These are phyloP conservation scores for Elsinoe batatas DNA, from an alignment of 2,329 filamentous ascomycete species.

Conservation along the genomic window DNA sequence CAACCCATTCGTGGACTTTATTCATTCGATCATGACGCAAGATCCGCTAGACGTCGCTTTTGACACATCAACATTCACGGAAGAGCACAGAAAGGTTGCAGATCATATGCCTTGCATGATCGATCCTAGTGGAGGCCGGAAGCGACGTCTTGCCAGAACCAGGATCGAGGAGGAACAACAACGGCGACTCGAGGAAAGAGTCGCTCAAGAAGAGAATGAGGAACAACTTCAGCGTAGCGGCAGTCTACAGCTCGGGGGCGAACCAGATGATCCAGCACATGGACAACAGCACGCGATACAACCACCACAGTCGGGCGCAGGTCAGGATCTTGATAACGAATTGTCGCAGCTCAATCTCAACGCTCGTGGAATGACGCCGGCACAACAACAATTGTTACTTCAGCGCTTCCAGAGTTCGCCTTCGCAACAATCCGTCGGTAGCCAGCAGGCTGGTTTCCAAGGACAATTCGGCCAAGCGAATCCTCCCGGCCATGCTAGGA, in stretches of 20 bases:
- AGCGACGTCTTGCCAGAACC: conserved; percentile 61
- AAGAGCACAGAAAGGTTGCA: conserved; percentile 43
- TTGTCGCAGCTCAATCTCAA: conserved; percentile 39
- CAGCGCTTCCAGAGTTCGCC: conserved; percentile 43
- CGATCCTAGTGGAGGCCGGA: conserved; percentile 70
- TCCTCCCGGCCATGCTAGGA: conserved; percentile 58
- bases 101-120: conserved; percentile 65
- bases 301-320: conserved; percentile 48
- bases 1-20: conserved; percentile 1
- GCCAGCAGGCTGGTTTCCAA: conserved; percentile 37
- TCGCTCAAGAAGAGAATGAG: conserved; percentile 47
- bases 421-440: conserved; percentile 34
- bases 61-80: conserved; percentile 26
- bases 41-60: conserved; percentile 38
- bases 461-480: conserved; percentile 16
- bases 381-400: conserved; percentile 61
- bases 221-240: conserved; percentile 66
- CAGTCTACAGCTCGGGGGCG: conserved; percentile 81
- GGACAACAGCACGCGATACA: conserved; percentile 60
- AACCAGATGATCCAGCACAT: conserved; percentile 68
- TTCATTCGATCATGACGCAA: neutral
- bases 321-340: conserved; percentile 28
- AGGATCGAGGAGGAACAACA: conserved; percentile 55
- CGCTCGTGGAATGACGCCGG: conserved; percentile 65
- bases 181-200: conserved; percentile 44